Evolutionary conservation across 2,329 filamentous ascomycete genomes (phyloP).

Genomic region (Hirsutella thompsonii): DNA sequence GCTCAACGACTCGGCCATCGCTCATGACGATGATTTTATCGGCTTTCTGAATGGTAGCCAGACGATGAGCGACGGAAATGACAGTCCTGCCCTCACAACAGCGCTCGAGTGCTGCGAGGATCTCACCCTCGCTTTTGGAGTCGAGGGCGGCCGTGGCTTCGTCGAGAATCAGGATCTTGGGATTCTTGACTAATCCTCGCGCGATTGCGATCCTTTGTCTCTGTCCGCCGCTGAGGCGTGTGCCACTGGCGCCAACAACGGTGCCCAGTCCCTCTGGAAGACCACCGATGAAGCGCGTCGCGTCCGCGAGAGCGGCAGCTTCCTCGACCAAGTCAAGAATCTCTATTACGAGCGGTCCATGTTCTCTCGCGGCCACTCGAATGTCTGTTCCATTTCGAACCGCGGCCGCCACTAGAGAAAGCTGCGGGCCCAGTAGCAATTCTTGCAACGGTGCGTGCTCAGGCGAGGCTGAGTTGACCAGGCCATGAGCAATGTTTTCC

Average conservation of each 20-base stretch:
- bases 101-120: conserved; percentile 32
- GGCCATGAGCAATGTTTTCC: conserved; percentile 37
- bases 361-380: neutral
- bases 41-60: conserved; percentile 4
- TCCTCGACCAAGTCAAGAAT: conserved; percentile 24
- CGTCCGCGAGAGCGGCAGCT: conserved; percentile 46
- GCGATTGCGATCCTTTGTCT: conserved; percentile 47
- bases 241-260: conserved; percentile 38
- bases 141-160: conserved; percentile 49
- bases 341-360: neutral
- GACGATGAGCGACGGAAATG: conserved; percentile 2
- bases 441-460: conserved; percentile 28
- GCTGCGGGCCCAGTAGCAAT: neutral
- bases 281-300: conserved; percentile 37
- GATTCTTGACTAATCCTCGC: conserved; percentile 41
- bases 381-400: conserved; percentile 11
- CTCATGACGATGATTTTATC: conserved; percentile 19
- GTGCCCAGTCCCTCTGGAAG: conserved; percentile 43
- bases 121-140: conserved; percentile 40
- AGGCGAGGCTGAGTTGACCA: conserved; percentile 27
- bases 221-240: conserved; percentile 45
- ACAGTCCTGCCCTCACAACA: neutral
- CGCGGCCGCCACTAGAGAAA: conserved; percentile 23
- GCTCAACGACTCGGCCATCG: conserved; percentile 1
- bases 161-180: conserved; percentile 44